Conservation (phyloP, 1,284 basidiomycete species). For the Leccinum pachyderme region DNA sequence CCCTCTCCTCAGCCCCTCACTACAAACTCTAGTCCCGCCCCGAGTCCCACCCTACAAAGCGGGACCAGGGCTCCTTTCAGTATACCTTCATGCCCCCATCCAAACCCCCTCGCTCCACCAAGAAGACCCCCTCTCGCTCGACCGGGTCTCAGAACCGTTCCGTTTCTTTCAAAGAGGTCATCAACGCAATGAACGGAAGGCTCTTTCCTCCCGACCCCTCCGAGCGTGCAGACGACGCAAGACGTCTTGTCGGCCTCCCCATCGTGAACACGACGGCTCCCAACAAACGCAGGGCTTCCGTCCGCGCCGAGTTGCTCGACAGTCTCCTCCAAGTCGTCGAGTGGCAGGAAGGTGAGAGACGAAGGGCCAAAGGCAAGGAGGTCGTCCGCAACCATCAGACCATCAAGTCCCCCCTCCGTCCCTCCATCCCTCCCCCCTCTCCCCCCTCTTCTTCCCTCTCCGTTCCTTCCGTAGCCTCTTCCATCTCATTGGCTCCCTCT, state of each 20-base stretch:
- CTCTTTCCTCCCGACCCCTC: slow-evolving; percentile 50
- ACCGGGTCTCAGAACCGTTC: slow-evolving; percentile 10
- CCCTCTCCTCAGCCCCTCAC: slow-evolving; percentile 7
- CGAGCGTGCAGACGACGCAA: slow-evolving; percentile 35
- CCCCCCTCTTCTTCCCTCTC: slow-evolving; percentile 28
- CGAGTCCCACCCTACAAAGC: slow-evolving; percentile 11
- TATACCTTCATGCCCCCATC: slow-evolving; percentile 29
- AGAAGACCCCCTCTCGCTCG: slow-evolving; percentile 9
- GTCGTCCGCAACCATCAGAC: slow-evolving; percentile 17
- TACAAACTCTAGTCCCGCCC: slow-evolving; percentile 15
- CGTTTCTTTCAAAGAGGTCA: slow-evolving; percentile 56
- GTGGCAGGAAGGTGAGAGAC: slow-evolving; percentile 37
- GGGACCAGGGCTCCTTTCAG: slow-evolving; percentile 27
- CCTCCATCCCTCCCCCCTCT: slow-evolving; percentile 34
- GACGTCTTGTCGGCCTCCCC: slow-evolving; percentile 27
- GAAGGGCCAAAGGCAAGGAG: slow-evolving; percentile 37
- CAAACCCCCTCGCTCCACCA: slow-evolving; percentile 13
- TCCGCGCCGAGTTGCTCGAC: slow-evolving; percentile 45
- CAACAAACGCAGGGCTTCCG: slow-evolving; percentile 22
- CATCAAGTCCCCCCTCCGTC: slow-evolving; percentile 23
- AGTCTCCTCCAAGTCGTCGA: slow-evolving; percentile 46
- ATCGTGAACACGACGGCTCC: slow-evolving; percentile 14
- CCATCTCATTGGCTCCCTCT: slow-evolving; percentile 32
- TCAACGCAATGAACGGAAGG: slow-evolving; percentile 56
- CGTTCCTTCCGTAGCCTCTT: slow-evolving; percentile 32